Evolutionary conservation across 495 filamentous ascomycete species (phyloP).

Genomic region (Tirmania nivea): DNA sequence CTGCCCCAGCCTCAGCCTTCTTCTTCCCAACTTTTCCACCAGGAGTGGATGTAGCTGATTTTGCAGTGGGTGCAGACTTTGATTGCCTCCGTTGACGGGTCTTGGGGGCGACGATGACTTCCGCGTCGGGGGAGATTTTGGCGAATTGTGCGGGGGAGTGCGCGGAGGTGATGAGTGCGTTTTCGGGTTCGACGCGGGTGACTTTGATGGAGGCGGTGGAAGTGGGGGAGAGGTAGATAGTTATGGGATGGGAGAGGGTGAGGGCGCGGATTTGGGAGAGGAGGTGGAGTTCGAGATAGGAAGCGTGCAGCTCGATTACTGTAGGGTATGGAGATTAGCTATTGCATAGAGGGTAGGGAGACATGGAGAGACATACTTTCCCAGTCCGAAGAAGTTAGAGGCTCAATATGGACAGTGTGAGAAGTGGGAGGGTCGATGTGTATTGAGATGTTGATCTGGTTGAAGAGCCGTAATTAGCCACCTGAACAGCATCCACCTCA

Average conservation of each 20-base stretch:
- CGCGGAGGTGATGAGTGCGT: conserved; percentile 47
- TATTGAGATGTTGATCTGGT: conserved; percentile 41
- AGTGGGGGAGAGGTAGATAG: conserved; percentile 82
- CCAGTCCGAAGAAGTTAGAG: conserved; percentile 86
- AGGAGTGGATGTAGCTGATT: conserved; percentile 45
- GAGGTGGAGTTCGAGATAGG: conserved; percentile 82
- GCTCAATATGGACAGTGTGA: conserved; percentile 88
- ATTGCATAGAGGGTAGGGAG: conserved; percentile 2
- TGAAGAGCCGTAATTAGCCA: conserved; percentile 7
- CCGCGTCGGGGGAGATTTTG: conserved; percentile 79
- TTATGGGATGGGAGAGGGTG: conserved; percentile 49
- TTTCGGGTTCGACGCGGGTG: conserved; percentile 18
- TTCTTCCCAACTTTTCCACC: conserved; percentile 42
- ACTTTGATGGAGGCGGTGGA: conserved; percentile 66
- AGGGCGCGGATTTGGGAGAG: conserved; percentile 81
- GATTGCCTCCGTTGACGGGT: conserved; percentile 31
- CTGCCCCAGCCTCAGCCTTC: conserved; percentile 42
- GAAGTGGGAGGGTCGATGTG: conserved; percentile 78
- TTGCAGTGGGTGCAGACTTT: conserved; percentile 19
- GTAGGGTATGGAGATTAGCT: background rate
- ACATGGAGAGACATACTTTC: conserved; percentile 23
- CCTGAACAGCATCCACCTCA: too few relatives aligned
- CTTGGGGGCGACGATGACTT: conserved; percentile 93
- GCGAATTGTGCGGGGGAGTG: conserved; percentile 46
- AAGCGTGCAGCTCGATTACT: conserved; percentile 92